These are phyloP conservation scores for Hypomontagnella submonticulosa DNA, from an alignment of 495 filamentous ascomycete species.

Conservation along the genomic window DNA sequence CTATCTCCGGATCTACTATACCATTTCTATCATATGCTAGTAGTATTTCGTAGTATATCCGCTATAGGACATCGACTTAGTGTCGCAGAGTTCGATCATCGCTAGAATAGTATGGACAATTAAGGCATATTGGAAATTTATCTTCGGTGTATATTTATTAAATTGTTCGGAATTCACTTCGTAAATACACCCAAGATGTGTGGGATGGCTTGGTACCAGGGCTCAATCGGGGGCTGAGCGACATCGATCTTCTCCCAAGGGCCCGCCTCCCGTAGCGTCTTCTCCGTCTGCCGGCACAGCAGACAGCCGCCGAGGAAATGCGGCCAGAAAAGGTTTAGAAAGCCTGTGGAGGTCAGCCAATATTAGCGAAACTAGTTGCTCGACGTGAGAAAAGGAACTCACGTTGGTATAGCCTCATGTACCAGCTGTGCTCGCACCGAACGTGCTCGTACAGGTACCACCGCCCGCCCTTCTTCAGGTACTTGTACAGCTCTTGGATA, in stretches of 20 bases:
- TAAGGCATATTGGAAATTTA: no score
- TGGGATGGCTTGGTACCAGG: constrained; percentile 61
- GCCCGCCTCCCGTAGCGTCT: constrained; percentile 62
- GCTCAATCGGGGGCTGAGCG: constrained; percentile 54
- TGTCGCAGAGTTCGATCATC: no score
- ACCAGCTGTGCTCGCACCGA: constrained; percentile 54
- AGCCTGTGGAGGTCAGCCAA: constrained; percentile 31
- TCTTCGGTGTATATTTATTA: no score
- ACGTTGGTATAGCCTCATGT: constrained; percentile 63
- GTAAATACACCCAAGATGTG: constrained; percentile 67
- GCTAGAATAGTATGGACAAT: no score
- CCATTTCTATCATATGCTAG: no score
- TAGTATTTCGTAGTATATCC: no score
- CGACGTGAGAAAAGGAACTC: constrained; percentile 44
- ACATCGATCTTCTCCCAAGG: constrained; percentile 68
- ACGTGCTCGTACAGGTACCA: constrained; percentile 82
- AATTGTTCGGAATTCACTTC: constrained; percentile 50
- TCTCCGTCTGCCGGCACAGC: constrained; percentile 66
- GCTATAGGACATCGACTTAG: no score
- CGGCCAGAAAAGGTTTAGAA: constrained; percentile 63
- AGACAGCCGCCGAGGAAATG: constrained; percentile 69
- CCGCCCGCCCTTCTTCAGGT: constrained; percentile 72
- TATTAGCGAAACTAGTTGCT: constrained; percentile 4
- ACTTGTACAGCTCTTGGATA: constrained; percentile 66
- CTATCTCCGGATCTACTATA: no score